These are phyloP conservation scores for Xylaria palmicola DNA, from an alignment of 495 filamentous ascomycete species.

Conservation along the genomic window DNA sequence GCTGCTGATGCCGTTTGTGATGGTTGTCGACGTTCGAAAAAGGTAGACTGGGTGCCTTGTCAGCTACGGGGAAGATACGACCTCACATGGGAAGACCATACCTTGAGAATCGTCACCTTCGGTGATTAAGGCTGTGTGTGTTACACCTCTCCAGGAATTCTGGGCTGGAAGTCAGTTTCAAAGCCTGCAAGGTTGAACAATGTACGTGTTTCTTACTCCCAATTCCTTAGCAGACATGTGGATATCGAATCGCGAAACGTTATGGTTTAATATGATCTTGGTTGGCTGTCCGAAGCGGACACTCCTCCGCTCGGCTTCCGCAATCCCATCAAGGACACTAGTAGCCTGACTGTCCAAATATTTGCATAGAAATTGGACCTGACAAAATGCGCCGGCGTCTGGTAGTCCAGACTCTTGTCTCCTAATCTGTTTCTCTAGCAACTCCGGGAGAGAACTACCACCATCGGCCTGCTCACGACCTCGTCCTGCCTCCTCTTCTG, in stretches of 20 bases:
- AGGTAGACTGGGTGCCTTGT: conserved; percentile 42
- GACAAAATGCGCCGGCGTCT: conserved; percentile 39
- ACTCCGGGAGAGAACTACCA: conserved; percentile 40
- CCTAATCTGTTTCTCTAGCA: conserved; percentile 47
- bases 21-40: conserved; percentile 37
- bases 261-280: conserved; percentile 34
- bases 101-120: conserved; percentile 21
- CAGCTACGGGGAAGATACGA: background rate
- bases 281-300: conserved; percentile 51
- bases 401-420: conserved; percentile 39
- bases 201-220: conserved; percentile 26
- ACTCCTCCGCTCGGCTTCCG: conserved; percentile 53
- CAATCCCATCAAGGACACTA: conserved; percentile 50
- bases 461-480: conserved; percentile 35
- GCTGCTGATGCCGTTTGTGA: conserved; percentile 46
- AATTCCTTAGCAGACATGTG: conserved; percentile 27
- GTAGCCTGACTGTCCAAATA: conserved; percentile 41
- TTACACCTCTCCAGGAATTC: conserved; percentile 28
- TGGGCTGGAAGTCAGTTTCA: conserved; percentile 23
- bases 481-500: conserved; percentile 28
- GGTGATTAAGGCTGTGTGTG: conserved; percentile 36
- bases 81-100: background rate
- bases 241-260: conserved; percentile 41
- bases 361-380: conserved; percentile 46
- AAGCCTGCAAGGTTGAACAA: background rate